Evolutionary conservation across 768 basidiomycete species (phyloP).

Genomic region (Coprinopsis marcescibilis): DNA sequence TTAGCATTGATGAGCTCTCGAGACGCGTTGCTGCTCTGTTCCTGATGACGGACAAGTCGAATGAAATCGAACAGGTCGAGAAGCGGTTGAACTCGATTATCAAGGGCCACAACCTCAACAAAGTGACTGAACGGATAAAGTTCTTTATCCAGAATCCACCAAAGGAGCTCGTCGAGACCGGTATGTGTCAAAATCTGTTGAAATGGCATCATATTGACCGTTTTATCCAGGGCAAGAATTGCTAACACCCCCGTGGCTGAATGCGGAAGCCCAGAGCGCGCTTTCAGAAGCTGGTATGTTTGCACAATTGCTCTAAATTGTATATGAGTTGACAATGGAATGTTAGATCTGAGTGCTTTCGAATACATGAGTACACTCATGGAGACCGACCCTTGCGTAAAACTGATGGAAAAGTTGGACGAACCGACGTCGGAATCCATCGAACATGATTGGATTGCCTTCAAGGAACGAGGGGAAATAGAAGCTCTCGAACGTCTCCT

Average conservation of each 20-base stretch:
- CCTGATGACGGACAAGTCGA: slow-evolving; percentile 12
- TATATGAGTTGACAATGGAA: no score
- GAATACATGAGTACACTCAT: slow-evolving; percentile 9
- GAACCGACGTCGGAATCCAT: slow-evolving; percentile 2
- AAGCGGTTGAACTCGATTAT: slow-evolving; percentile 8
- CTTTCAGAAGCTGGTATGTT: slow-evolving; percentile 5
- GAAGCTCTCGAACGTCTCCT: slow-evolving; percentile 5
- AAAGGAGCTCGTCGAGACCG: neutral
- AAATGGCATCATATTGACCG: neutral
- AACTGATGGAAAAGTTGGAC: slow-evolving; percentile 4
- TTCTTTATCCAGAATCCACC: slow-evolving; percentile 9
- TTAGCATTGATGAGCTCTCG: slow-evolving; percentile 18
- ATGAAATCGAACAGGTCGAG: slow-evolving; percentile 8
- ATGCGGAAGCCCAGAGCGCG: neutral
- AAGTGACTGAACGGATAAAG: slow-evolving; percentile 7
- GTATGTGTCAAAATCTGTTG: neutral
- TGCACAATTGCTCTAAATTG: no score
- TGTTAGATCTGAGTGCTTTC: neutral
- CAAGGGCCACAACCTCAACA: slow-evolving; percentile 2
- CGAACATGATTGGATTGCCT: slow-evolving; percentile 2
- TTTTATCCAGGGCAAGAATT: slow-evolving; percentile 1
- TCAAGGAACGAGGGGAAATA: neutral
- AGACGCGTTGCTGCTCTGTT: slow-evolving; percentile 16
- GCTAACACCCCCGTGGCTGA: slow-evolving; percentile 4
- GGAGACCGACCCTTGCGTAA: slow-evolving; percentile 9